Evolutionary conservation across 106 monocot species (phyloP).

Genomic region (Triglochin maritima): DNA sequence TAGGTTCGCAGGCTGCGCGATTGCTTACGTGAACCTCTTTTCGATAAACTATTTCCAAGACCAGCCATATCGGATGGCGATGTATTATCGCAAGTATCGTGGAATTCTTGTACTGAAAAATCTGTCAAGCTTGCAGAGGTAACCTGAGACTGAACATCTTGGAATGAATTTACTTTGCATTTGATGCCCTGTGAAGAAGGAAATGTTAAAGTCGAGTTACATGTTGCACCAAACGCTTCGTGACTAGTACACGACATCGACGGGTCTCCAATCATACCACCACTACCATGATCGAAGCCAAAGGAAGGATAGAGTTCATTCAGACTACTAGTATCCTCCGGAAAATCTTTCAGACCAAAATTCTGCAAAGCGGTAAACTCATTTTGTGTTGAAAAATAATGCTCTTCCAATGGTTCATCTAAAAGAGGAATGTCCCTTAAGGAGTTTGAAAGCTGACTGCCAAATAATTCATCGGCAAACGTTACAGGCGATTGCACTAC

Average conservation of each 20-base stretch:
- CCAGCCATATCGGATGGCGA: constrained; percentile 51
- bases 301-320: constrained; percentile 23
- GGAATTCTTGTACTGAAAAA: constrained; percentile 41
- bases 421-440: not conserved
- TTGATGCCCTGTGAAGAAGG: constrained; percentile 24
- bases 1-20: constrained; percentile 53
- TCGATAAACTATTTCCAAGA: constrained; percentile 25
- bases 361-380: constrained; percentile 20
- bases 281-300: constrained; percentile 23
- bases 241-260: constrained; percentile 21
- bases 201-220: constrained; percentile 21
- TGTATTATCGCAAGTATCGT: constrained; percentile 37
- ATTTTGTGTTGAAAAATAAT: constrained; percentile 14
- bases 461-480: constrained; percentile 30
- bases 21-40: constrained; percentile 35
- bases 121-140: constrained; percentile 40
- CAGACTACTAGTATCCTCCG: constrained; percentile 19
- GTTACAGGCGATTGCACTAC: constrained; percentile 15
- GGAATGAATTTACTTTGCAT: constrained; percentile 27
- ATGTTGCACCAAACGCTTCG: constrained; percentile 17
- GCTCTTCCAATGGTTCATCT: constrained; percentile 16
- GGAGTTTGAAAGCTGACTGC: not conserved
- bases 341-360: constrained; percentile 29
- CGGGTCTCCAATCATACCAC: constrained; percentile 9
- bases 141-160: constrained; percentile 54